Evolutionary conservation across 177 flowering plant species (phyloP).

Genomic region (Vitis hybrid): DNA sequence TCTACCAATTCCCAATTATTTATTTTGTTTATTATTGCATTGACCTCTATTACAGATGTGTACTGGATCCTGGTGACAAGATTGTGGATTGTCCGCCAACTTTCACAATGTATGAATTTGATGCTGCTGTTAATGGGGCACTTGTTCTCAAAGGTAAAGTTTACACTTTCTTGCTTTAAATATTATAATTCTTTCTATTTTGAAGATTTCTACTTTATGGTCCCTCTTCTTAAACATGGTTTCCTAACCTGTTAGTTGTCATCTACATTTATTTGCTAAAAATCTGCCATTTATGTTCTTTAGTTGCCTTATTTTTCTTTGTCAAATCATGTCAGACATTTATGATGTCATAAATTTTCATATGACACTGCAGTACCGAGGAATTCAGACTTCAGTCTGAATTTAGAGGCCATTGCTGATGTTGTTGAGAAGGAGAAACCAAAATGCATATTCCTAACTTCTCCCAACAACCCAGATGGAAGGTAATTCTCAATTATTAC

Average conservation of each 20-base stretch:
- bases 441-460: conserved; percentile 90
- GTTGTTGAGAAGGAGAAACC: conserved; percentile 81
- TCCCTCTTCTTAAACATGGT: neutral
- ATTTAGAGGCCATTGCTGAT: conserved; percentile 62
- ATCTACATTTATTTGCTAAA: neutral
- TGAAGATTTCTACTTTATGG: neutral
- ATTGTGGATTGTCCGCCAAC: conserved; percentile 98
- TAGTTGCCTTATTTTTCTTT: neutral
- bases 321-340: neutral
- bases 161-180: neutral
- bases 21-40: conserved; percentile 1
- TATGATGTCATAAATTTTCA: neutral
- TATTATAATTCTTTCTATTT: neutral
- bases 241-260: neutral
- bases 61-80: conserved; percentile 95
- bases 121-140: conserved; percentile 96
- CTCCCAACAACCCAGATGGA: conserved; percentile 99
- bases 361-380: conserved; percentile 63
- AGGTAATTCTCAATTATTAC: conserved; percentile 43
- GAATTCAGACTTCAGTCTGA: conserved; percentile 74
- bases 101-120: conserved; percentile 98
- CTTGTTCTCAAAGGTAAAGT: conserved; percentile 70
- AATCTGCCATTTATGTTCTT: neutral
- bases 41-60: conserved; percentile 58
- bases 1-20: too few relatives aligned